phyloP scores from a whole-genome alignment of 2,329 filamentous ascomycete genomes.

The Hirsutella rhossiliensis region DNA sequence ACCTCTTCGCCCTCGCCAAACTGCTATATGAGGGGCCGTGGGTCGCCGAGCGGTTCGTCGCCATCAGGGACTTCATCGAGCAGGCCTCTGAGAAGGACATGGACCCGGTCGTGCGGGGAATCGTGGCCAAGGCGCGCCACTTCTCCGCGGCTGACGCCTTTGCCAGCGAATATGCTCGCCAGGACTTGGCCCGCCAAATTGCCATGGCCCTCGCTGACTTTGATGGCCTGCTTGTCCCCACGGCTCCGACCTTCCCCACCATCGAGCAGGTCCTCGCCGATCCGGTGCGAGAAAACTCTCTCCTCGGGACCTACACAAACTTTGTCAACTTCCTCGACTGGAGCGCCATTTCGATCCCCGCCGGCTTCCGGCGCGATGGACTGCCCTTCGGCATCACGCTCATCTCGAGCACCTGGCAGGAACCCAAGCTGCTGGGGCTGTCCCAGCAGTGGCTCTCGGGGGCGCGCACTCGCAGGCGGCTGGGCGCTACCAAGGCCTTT shows the following conservation, averaged over 20 bases:
- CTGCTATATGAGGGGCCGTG: constrained; percentile 46
- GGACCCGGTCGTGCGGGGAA: constrained; percentile 22
- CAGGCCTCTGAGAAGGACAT: constrained; percentile 13
- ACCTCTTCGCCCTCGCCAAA: constrained; percentile 38
- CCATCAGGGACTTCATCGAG: constrained; percentile 34
- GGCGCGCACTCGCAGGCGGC: constrained; percentile 2
- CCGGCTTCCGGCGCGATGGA: constrained; percentile 25
- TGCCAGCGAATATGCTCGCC: constrained; percentile 22
- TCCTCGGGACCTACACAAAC: constrained; percentile 44
- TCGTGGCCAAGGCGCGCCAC: constrained; percentile 24
- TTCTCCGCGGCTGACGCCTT: constrained; percentile 35
- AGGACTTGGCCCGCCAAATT: constrained; percentile 27
- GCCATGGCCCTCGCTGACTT: constrained; percentile 26
- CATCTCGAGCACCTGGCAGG: constrained; percentile 22
- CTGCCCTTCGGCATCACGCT: constrained; percentile 26
- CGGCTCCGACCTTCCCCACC: constrained; percentile 38
- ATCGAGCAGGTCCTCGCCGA: constrained; percentile 36
- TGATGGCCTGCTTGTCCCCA: constrained; percentile 43
- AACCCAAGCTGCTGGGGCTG: constrained; percentile 15
- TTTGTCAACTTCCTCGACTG: constrained; percentile 50
- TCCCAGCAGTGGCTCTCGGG: constrained; percentile 16
- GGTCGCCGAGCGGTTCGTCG: constrained; percentile 43
- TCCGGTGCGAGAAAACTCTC: constrained; percentile 40
- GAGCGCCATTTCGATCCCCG: constrained; percentile 39
- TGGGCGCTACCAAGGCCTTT: constrained; percentile 16